These are phyloP conservation scores for Candida xyloterini DNA, from an alignment of 805 yeast species.

Conservation along the genomic window DNA sequence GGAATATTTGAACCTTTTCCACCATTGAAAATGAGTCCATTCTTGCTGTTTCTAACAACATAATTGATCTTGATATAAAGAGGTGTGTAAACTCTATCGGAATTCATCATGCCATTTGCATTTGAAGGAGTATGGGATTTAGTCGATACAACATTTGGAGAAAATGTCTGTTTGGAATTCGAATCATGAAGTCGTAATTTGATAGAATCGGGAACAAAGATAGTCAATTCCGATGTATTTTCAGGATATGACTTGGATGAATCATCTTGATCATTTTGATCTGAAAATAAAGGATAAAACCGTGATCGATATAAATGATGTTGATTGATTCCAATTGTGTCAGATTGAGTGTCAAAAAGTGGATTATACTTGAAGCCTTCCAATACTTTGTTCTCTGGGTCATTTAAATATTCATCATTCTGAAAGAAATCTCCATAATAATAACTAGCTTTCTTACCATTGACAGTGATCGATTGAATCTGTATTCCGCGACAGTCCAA, in stretches of 20 bases:
- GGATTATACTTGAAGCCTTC: constrained; percentile 31
- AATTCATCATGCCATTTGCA: constrained; percentile 30
- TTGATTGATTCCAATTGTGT: constrained; percentile 44
- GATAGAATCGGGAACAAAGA: constrained; percentile 63
- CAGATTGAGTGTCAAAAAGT: constrained; percentile 41
- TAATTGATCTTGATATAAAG: constrained; percentile 68
- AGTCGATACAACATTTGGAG: constrained; percentile 34
- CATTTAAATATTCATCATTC: constrained; percentile 36
- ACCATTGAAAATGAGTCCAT: constrained; percentile 76
- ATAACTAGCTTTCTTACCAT: constrained; percentile 55
- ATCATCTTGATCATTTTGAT: constrained; percentile 33
- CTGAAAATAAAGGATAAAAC: constrained; percentile 52
- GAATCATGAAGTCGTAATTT: constrained; percentile 58
- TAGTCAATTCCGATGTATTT: constrained; percentile 61
- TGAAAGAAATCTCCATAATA: constrained; percentile 49
- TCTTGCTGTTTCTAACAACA: constrained; percentile 57
- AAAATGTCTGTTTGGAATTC: constrained; percentile 31
- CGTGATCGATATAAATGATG: constrained; percentile 57
- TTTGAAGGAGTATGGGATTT: constrained; percentile 35
- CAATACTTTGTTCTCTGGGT: constrained; percentile 27
- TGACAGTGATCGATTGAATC: constrained; percentile 63
- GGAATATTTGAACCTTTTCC: constrained; percentile 47
- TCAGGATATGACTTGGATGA: constrained; percentile 27
- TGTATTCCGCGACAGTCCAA: constrained; percentile 79
- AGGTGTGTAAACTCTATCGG: constrained; percentile 65